These are phyloP conservation scores for Thermothielavioides terrestris DNA, from an alignment of 495 filamentous ascomycete species.

Conservation along the genomic window DNA sequence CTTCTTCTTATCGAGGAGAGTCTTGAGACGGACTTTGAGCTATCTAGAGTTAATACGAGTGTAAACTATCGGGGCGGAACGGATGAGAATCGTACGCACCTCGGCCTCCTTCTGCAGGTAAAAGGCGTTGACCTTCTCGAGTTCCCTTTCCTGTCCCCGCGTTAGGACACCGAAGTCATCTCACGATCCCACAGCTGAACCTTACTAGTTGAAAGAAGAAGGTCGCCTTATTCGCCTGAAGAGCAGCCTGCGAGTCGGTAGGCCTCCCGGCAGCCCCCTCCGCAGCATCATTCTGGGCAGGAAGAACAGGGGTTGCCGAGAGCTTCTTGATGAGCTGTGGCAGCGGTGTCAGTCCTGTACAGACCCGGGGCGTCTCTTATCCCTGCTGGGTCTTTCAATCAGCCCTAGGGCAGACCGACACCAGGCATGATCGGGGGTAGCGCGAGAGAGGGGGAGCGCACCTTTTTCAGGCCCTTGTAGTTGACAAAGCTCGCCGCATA, in stretches of 20 bases:
- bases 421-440: neutral
- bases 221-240: constrained; percentile 94
- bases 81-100: constrained; percentile 42
- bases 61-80: neutral
- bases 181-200: neutral
- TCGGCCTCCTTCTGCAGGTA: constrained; percentile 98
- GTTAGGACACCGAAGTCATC: constrained; percentile 13
- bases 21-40: constrained; percentile 87
- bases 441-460: constrained; percentile 25
- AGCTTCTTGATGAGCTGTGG: constrained; percentile 93
- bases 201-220: constrained; percentile 96
- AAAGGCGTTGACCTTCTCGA: constrained; percentile 97
- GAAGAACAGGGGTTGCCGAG: constrained; percentile 78
- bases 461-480: constrained; percentile 98
- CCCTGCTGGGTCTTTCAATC: constrained; percentile 2
- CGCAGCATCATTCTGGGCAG: constrained; percentile 54
- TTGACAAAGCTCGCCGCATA: constrained; percentile 99
- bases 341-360: constrained; percentile 7
- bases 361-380: neutral
- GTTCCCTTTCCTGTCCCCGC: constrained; percentile 74
- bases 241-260: constrained; percentile 72
- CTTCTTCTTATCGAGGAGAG: constrained; percentile 88
- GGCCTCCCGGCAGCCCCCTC: constrained; percentile 33
- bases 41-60: constrained; percentile 26
- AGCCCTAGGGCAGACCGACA: constrained; percentile 7